A percentile compares a stretch with the other conserved stretches of the same genome.
These are phyloP conservation scores for Syncephalastrum contaminatum DNA, from an alignment of 371 early-diverging fungal species.

Conservation along the genomic window DNA sequence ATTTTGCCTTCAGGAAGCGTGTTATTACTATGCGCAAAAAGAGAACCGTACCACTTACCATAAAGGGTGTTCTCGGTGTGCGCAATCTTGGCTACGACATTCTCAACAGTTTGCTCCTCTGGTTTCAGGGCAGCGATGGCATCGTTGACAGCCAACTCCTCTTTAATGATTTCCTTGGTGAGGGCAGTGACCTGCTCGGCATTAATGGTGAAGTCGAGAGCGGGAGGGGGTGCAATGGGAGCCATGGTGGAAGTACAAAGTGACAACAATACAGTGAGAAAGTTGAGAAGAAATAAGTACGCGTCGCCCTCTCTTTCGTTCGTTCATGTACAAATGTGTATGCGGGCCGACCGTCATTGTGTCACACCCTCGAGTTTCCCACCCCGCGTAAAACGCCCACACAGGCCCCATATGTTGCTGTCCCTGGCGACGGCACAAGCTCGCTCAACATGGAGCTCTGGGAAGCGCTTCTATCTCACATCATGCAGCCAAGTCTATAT, in stretches of 20 bases:
- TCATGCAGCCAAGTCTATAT: no score
- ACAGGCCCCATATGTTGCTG: no score
- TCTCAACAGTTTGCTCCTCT: constrained; percentile 59
- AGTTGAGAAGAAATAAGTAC: no score
- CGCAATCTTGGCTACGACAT: constrained; percentile 57
- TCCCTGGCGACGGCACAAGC: no score
- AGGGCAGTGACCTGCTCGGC: constrained; percentile 38
- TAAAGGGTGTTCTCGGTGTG: constrained; percentile 49
- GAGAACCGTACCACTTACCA: constrained; percentile 12
- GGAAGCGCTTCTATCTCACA: no score
- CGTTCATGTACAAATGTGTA: no score
- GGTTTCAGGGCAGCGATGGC: constrained; percentile 50
- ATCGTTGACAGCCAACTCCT: constrained; percentile 42
- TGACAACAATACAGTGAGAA: no score
- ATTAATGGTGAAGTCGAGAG: constrained; percentile 42
- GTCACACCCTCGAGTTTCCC: no score
- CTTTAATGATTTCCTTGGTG: constrained; percentile 34
- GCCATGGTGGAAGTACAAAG: constrained; percentile 16
- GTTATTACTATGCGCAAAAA: not conserved
- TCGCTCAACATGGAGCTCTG: no score
- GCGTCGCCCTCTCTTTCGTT: no score
- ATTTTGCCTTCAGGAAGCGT: constrained; percentile 31
- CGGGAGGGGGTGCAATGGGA: constrained; percentile 38
- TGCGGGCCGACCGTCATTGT: no score
- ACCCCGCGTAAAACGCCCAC: no score